Percentiles rank a stretch among this genome's conserved stretches.
These are phyloP conservation scores for Penicillium turbatum DNA, from an alignment of 495 filamentous ascomycete genomes.

Conservation along the genomic window DNA sequence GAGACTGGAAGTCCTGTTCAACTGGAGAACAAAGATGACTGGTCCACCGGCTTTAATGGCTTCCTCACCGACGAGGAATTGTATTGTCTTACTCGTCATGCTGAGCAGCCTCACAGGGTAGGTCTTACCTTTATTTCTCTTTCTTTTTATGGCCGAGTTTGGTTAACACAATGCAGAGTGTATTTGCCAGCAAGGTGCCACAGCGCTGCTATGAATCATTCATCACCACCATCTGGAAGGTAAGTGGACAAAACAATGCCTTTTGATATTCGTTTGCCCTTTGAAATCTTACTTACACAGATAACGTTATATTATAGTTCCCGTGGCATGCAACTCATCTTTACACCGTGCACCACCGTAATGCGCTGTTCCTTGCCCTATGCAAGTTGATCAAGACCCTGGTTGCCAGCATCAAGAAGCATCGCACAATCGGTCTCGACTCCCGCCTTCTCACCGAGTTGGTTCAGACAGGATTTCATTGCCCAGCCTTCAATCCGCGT, in stretches of 20 bases:
- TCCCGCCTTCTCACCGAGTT: conserved; percentile 53
- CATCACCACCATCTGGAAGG: conserved; percentile 70
- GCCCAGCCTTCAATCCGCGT: conserved; percentile 59
- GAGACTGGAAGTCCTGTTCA: conserved; percentile 43
- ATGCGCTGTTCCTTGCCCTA: conserved; percentile 47
- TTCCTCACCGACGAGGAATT: conserved; percentile 72
- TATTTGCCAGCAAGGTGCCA: conserved; percentile 58
- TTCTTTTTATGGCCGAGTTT: not conserved
- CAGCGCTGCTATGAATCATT: conserved; percentile 73
- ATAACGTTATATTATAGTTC: conserved; percentile 37
- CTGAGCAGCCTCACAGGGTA: conserved; percentile 63
- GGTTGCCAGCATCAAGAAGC: conserved; percentile 30
- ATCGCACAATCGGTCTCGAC: conserved; percentile 44
- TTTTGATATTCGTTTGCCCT: not conserved
- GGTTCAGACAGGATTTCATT: conserved; percentile 53
- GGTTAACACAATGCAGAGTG: conserved; percentile 45
- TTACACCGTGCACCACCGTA: conserved; percentile 63
- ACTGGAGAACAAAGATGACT: conserved; percentile 40
- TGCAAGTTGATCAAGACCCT: conserved; percentile 34
- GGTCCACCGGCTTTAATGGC: conserved; percentile 62
- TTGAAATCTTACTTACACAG: not conserved
- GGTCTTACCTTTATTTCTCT: conserved; percentile 23
- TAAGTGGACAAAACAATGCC: conserved; percentile 19
- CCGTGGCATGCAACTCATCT: conserved; percentile 62
- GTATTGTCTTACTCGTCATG: conserved; percentile 59